Base-by-base conservation (phyloP, 805 yeast genomes). In the Suhomyces tanzawaensis region DNA sequence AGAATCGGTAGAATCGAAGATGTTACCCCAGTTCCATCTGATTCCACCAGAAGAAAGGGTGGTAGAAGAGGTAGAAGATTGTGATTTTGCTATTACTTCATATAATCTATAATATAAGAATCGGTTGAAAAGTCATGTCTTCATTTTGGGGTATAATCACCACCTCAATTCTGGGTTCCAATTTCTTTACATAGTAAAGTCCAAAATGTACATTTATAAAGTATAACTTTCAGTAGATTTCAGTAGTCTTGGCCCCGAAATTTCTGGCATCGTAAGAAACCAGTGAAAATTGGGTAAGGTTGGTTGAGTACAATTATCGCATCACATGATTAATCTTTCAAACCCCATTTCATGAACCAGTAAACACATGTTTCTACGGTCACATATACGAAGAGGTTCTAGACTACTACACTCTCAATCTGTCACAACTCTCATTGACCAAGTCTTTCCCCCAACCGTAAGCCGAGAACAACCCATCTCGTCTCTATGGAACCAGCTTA, bases 31-130 rank as follows among this genome's bases (percentile, higher is more conserved):
- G 90, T 93, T 65, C 99, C 99, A 75, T 93, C 99, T 60, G 99
- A 93, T 77, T 90, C 98, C 66, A 95, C 99, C 75, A 93, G 99
- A 85, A 87, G 91, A 88, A 95, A 93, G 95, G 99, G 99, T 88
- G 99, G 99, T 87, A 93, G 99, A 82, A 90, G 99, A 84, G 99
- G 99, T 91, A 91, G 99, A 85, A 89, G 99, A 86, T 85, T 90
- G 77, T 87, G 75, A 76, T 58, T 58, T 42, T 12, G 24, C 32
- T 31, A 14, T n/a, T n/a, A 17, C 6, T 18, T 9, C 32, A 16
- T 29, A 18, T 25, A 33, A 33, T 33, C 5, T n/a, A n/a, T 27
- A 27, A 27, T 27, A 27, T 7, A 25, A 13, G 30, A 8, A 27
- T 27, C 30, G 30, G 30, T 27, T 27, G 17, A 27, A 27, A 27